These are phyloP conservation scores for Alternaria gaisen DNA, from an alignment of 2,329 filamentous ascomycete species.

Conservation along the genomic window DNA sequence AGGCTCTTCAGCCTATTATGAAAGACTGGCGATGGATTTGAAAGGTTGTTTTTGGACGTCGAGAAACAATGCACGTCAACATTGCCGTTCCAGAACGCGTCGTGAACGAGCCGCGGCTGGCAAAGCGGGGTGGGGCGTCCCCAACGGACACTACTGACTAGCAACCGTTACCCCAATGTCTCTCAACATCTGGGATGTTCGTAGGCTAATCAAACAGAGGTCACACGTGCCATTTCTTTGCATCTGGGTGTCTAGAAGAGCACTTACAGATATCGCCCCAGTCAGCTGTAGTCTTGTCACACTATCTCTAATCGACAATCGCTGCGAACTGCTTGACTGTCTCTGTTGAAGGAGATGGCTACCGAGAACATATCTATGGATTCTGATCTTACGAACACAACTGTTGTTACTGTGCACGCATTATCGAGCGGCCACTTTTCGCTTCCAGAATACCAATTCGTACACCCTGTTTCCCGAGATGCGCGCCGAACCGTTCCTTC, in stretches of 20 bases:
- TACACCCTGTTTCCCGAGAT: constrained; percentile 55
- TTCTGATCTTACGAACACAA: constrained; percentile 11
- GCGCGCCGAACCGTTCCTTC: constrained; percentile 62
- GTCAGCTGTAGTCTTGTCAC: neutral
- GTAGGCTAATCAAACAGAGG: neutral
- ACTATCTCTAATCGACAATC: neutral
- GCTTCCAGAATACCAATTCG: constrained; percentile 59
- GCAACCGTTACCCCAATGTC: neutral
- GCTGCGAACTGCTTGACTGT: neutral
- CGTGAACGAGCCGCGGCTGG: constrained; percentile 5
- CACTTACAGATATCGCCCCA: neutral
- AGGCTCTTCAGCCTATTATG: neutral
- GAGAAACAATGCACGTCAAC: neutral
- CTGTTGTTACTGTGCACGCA: constrained; percentile 50
- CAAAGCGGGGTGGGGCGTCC: constrained; percentile 19
- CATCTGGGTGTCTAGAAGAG: neutral
- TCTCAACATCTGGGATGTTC: neutral
- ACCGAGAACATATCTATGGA: neutral
- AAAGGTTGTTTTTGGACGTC: neutral
- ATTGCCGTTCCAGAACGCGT: neutral
- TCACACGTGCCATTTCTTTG: neutral
- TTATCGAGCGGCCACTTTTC: constrained; percentile 54
- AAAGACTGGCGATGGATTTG: neutral
- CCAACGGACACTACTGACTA: constrained; percentile 11
- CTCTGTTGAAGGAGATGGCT: neutral